Evolutionary conservation across 352 stramenopile species (phyloP), one percentile per base, ranked within the genome.

Genomic region (Pythium aphanidermatum): DNA sequence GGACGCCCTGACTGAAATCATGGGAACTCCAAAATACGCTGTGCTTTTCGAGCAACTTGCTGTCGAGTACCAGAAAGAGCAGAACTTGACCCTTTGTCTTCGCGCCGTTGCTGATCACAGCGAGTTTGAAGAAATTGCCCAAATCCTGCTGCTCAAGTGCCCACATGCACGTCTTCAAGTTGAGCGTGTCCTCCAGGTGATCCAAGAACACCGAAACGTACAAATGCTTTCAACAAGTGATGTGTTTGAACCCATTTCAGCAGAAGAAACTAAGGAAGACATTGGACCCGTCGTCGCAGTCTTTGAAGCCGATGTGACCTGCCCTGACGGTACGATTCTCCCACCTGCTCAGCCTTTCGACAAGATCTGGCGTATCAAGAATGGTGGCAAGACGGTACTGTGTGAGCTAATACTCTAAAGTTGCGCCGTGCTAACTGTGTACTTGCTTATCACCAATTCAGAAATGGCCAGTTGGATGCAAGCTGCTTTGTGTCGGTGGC

Each of bases 281-380:
- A 58, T 83, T 34, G 73, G 73, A 0, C 73, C 73, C 0, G 64
- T 86, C 30, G 64, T 83, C n/a, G 78, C 77, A 0, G 72, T 84
- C n/a, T 96, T 96, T 60, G 80, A 95, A 41, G 81, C 68, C 13
- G 86, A 96, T 37, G 70, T 95, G 23, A 93, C 80, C 11, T 81
- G 86, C 23, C 80, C 80, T 0, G 86, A 96, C 37, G 84, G 86
- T 20, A 92, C 76, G 5, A 68, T 92, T 8, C 48, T 94, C 8
- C 56, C 68, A 2, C 80, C 82, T 7, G 68, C 68, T 27, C 62
- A 84, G 43, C 55, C 63, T 0, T 90, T 96, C 42, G 67, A 86
- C 44, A 95, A 95, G 62, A 74, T 89, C 20, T 95, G 83, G 84
- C 79, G 83, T 29, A 75, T 96, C 33, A 69, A 79, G 28, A 96